Evolutionary conservation across 2,329 filamentous ascomycete genomes (phyloP).

Genomic region (Drechmeria coniospora): DNA sequence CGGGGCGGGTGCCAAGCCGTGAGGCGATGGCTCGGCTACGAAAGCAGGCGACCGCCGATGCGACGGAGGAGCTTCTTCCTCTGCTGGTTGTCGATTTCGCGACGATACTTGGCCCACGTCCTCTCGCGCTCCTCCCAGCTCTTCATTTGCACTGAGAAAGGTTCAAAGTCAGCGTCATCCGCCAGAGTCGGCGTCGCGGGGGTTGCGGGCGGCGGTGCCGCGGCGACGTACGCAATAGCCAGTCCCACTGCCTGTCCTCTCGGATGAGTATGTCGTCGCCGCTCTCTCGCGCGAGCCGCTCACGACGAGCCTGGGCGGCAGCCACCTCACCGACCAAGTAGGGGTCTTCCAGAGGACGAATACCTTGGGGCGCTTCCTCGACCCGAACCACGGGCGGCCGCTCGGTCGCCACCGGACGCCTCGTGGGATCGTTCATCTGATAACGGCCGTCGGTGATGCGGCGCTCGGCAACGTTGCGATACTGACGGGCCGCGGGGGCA

Average conservation of each 20-base stretch:
- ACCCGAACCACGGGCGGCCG: conserved; percentile 2
- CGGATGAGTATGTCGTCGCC: conserved; percentile 37
- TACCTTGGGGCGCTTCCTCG: conserved; percentile 1
- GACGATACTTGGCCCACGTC: conserved; percentile 28
- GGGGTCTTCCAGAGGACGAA: conserved; percentile 48
- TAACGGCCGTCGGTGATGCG: conserved; percentile 33
- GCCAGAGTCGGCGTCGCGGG: background rate
- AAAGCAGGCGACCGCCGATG: conserved; percentile 18
- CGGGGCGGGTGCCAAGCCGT: too few relatives aligned
- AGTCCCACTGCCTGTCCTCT: conserved; percentile 46
- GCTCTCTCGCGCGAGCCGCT: conserved; percentile 40
- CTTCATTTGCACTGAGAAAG: conserved; percentile 30
- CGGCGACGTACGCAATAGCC: conserved; percentile 35
- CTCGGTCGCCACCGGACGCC: conserved; percentile 8
- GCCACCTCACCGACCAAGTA: conserved; percentile 52
- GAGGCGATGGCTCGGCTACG: conserved; percentile 2
- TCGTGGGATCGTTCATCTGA: conserved; percentile 13
- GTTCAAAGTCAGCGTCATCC: background rate
- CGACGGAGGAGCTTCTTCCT: conserved; percentile 25
- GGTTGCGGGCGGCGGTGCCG: background rate
- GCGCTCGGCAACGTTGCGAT: conserved; percentile 47
- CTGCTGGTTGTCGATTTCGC: conserved; percentile 17
- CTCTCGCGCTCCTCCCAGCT: conserved; percentile 34
- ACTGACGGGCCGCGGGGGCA: conserved; percentile 40
- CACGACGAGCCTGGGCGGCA: conserved; percentile 39